Evolutionary conservation across 106 monocot genomes (phyloP).

Genomic region (Platanthera zijinensis): DNA sequence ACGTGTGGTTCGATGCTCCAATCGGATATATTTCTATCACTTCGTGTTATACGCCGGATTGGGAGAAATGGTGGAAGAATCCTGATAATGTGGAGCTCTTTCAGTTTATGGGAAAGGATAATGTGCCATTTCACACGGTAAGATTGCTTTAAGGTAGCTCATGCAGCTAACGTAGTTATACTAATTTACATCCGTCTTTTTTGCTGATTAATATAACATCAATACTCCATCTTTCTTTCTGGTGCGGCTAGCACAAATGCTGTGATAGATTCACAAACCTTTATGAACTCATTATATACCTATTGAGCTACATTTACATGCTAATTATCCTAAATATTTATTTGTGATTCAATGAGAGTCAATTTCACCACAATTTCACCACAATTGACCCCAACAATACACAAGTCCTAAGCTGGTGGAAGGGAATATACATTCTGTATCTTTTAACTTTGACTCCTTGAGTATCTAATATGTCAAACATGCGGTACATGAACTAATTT

Average conservation of each 20-base stretch:
- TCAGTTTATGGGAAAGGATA: constrained; percentile 99
- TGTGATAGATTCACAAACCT: not conserved
- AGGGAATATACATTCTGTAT: no score
- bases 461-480: no score
- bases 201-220: not conserved
- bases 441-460: no score
- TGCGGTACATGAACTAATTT: no score
- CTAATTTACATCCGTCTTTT: not conserved
- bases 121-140: constrained; percentile 99
- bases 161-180: not conserved
- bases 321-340: not conserved
- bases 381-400: no score
- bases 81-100: constrained; percentile 89
- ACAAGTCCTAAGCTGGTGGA: no score
- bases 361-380: no score
- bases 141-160: not conserved
- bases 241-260: not conserved
- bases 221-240: not conserved
- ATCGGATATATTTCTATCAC: constrained; percentile 97
- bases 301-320: not conserved
- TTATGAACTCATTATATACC: not conserved
- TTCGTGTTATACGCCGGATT: constrained; percentile 69
- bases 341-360: no score
- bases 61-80: constrained; percentile 99
- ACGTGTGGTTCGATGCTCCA: constrained; percentile 99